Conservation (phyloP, 805 yeast genomes). For the Pichia paraexigua region DNA sequence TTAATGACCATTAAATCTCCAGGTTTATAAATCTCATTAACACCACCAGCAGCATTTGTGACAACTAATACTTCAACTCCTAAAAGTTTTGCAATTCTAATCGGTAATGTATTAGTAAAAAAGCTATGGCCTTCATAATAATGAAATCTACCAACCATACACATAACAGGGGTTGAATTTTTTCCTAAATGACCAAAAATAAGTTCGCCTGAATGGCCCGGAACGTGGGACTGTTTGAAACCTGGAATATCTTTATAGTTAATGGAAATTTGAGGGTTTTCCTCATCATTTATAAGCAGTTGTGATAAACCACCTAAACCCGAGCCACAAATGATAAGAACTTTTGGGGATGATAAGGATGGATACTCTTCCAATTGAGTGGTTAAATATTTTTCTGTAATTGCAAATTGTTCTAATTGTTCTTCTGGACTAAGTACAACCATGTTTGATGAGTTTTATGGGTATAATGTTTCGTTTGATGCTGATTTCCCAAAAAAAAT, state of each 20-base stretch:
- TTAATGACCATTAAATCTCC: slow-evolving; percentile 88
- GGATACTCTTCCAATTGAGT: slow-evolving; percentile 9
- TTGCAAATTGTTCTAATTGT: slow-evolving; percentile 8
- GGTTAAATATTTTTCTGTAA: slow-evolving; percentile 12
- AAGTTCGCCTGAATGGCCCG: slow-evolving; percentile 82
- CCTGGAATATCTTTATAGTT: slow-evolving; percentile 71
- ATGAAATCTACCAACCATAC: slow-evolving; percentile 92
- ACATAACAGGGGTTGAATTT: slow-evolving; percentile 68
- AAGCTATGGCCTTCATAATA: slow-evolving; percentile 89
- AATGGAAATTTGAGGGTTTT: slow-evolving; percentile 36
- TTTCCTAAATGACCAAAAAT: slow-evolving; percentile 69
- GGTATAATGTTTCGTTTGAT: background rate
- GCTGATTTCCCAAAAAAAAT: too few species aligned
- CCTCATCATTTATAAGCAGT: slow-evolving; percentile 28
- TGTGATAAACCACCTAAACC: slow-evolving; percentile 84
- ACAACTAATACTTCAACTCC: slow-evolving; percentile 60
- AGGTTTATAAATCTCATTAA: slow-evolving; percentile 55
- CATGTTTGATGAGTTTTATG: background rate
- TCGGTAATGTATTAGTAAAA: slow-evolving; percentile 75
- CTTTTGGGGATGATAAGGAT: slow-evolving; percentile 39
- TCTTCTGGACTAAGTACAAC: slow-evolving; percentile 1
- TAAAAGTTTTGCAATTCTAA: slow-evolving; percentile 62
- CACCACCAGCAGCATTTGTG: slow-evolving; percentile 97
- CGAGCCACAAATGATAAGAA: slow-evolving; percentile 85
- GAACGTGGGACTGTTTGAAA: slow-evolving; percentile 72